Conservation (phyloP, 2,329 filamentous ascomycete species). For the Sporothrix luriei region DNA sequence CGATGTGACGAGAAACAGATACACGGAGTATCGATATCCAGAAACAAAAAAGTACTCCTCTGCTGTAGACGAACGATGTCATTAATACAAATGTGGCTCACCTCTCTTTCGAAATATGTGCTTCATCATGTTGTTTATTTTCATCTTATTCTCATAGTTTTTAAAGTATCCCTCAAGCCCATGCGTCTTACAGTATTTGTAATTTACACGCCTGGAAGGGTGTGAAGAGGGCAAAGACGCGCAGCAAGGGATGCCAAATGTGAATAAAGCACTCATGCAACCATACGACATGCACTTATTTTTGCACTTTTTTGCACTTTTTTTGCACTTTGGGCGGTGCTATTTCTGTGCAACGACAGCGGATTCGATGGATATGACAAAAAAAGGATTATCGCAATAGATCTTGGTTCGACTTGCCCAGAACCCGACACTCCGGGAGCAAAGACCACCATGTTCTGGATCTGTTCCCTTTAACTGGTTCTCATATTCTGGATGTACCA, state of each 20-base stretch:
- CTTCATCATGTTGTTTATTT: neutral
- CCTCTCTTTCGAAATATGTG: neutral
- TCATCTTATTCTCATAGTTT: neutral
- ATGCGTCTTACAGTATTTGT: too few relatives aligned
- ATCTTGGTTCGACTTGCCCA: neutral
- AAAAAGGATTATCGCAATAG: neutral
- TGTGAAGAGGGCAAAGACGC: too few relatives aligned
- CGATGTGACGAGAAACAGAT: neutral
- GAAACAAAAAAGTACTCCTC: neutral
- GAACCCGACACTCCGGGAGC: too few relatives aligned
- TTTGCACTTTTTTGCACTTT: too few relatives aligned
- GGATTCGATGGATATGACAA: neutral
- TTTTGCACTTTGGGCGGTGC: neutral
- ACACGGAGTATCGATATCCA: neutral
- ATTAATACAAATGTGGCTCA: neutral
- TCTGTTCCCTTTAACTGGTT: too few relatives aligned
- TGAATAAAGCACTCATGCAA: too few relatives aligned
- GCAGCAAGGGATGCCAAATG: too few relatives aligned
- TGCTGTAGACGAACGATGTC: neutral
- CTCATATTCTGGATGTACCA: neutral
- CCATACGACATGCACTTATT: too few relatives aligned
- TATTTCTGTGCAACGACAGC: neutral
- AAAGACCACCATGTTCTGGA: too few relatives aligned
- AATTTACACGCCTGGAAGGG: too few relatives aligned
- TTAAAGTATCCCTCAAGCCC: neutral